phyloP scores from a whole-genome alignment of 208 protist species.

The Trypanosoma vivax region DNA sequence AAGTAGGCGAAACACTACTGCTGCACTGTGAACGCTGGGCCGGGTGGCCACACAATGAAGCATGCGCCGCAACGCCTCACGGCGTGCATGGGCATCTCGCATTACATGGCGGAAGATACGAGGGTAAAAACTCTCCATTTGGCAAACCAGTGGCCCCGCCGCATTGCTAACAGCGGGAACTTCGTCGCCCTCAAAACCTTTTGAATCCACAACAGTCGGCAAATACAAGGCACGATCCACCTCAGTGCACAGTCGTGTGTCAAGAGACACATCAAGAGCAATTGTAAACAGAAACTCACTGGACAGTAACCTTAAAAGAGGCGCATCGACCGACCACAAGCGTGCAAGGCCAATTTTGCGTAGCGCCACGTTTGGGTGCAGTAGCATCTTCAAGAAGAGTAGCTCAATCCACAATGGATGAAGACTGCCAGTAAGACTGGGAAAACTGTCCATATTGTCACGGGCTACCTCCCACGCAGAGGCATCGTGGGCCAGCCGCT shows the following conservation, averaged over 20 bases:
- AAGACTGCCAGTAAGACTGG: slow-evolving; percentile 24
- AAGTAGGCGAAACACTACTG: slow-evolving; percentile 54
- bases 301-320: slow-evolving; percentile 46
- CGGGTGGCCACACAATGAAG: slow-evolving; percentile 23
- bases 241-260: slow-evolving; percentile 65
- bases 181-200: slow-evolving; percentile 62
- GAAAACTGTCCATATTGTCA: background rate
- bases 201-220: slow-evolving; percentile 48
- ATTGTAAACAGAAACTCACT: slow-evolving; percentile 49
- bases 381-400: slow-evolving; percentile 70
- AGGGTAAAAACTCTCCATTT: slow-evolving; percentile 64
- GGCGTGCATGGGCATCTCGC: slow-evolving; percentile 15
- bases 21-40: slow-evolving; percentile 26
- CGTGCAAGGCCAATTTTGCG: slow-evolving; percentile 59
- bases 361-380: slow-evolving; percentile 75
- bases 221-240: slow-evolving; percentile 61
- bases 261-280: slow-evolving; percentile 40
- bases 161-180: slow-evolving; percentile 27
- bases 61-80: slow-evolving; percentile 33
- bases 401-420: slow-evolving; percentile 68
- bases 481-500: slow-evolving; percentile 21
- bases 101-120: slow-evolving; percentile 39
- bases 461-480: background rate
- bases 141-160: slow-evolving; percentile 19
- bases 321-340: slow-evolving; percentile 43